Evolutionary conservation across 805 yeast genomes (phyloP).

Genomic region (Starmerella floricola): DNA sequence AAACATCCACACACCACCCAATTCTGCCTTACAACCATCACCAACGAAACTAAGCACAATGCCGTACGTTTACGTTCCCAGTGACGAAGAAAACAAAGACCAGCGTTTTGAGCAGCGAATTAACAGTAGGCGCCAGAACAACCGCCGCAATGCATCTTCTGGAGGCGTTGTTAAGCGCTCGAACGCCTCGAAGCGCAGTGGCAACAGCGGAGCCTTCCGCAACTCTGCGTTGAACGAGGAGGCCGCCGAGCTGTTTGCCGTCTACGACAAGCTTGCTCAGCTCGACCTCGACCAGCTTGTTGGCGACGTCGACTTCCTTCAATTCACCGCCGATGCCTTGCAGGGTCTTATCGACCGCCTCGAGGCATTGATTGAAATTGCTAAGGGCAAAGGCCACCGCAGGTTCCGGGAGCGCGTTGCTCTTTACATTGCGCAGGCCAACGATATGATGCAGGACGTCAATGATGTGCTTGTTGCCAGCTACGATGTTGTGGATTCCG

Average conservation of each 20-base stretch:
- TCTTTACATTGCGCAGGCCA: conserved; percentile 22
- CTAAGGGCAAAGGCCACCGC: conserved; percentile 21
- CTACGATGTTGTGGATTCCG: conserved; percentile 15
- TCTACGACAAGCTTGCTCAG: conserved; percentile 22
- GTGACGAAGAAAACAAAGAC: conserved; percentile 21
- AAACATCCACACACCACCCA: conserved; percentile 4
- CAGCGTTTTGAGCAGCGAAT: conserved; percentile 8
- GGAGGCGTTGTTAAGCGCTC: conserved; percentile 14
- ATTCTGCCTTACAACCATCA: neutral
- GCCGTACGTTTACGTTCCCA: conserved; percentile 26
- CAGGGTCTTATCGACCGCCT: conserved; percentile 23
- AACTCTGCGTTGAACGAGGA: conserved; percentile 20
- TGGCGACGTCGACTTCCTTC: conserved; percentile 23
- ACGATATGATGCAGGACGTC: conserved; percentile 20
- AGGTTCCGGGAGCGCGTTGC: conserved; percentile 25
- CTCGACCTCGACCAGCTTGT: conserved; percentile 23
- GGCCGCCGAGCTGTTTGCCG: conserved; percentile 23
- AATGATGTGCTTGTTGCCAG: conserved; percentile 22
- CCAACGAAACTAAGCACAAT: conserved; percentile 9
- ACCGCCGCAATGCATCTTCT: neutral
- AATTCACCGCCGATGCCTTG: conserved; percentile 18
- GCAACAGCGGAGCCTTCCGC: conserved; percentile 8
- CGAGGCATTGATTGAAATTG: conserved; percentile 20
- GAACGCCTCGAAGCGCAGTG: conserved; percentile 1
- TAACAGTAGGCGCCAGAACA: conserved; percentile 11